Evolutionary conservation across 192 early-diverging fungal species (phyloP).

Genomic region (Coemansia sp.): DNA sequence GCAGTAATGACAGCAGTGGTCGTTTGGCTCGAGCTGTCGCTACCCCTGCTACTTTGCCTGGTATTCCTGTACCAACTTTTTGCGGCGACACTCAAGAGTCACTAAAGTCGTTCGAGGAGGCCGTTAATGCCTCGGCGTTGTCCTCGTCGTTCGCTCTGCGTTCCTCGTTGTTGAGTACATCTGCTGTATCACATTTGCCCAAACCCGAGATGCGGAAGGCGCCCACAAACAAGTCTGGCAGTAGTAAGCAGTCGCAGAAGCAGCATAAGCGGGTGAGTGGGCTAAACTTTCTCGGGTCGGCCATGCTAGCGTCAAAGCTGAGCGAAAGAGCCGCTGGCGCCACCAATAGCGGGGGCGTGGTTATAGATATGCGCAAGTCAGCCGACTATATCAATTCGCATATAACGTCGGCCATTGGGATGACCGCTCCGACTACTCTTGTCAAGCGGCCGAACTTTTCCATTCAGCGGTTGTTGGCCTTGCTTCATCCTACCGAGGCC

Average conservation of each 20-base stretch:
- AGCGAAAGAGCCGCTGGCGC: not conserved
- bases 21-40: not conserved
- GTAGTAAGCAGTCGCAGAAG: not conserved
- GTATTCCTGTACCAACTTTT: not conserved
- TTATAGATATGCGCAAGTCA: conserved; percentile 73
- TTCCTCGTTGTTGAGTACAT: not conserved
- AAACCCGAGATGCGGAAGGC: not conserved
- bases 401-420: conserved; percentile 62
- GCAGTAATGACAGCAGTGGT: not conserved
- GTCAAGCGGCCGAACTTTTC: conserved; percentile 65
- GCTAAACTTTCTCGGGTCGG: conserved; percentile 10
- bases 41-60: not conserved
- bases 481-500: conserved; percentile 54
- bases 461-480: conserved; percentile 61
- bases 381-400: conserved; percentile 54
- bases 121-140: not conserved
- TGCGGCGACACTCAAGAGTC: not conserved
- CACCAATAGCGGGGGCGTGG: conserved; percentile 41
- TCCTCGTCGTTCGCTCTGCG: not conserved
- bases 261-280: not conserved
- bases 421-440: conserved; percentile 73
- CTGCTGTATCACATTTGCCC: not conserved
- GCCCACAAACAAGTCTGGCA: not conserved
- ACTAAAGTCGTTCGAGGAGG: not conserved
- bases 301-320: conserved; percentile 8